phyloP scores from a whole-genome alignment of 1,139 yeast species.

The Meyerozyma carpophila region DNA sequence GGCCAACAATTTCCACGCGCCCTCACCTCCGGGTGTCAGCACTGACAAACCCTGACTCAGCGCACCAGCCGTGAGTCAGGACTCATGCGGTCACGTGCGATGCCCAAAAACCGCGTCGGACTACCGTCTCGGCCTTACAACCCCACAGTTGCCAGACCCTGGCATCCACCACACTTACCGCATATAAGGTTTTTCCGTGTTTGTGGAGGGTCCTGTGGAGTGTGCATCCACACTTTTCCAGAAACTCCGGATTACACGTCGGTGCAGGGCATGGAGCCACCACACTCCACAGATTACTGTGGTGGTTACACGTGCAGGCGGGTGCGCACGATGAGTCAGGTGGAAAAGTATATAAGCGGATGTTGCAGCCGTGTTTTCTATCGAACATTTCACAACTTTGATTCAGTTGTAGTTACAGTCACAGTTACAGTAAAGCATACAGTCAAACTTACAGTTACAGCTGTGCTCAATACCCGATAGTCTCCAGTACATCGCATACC shows the following conservation, averaged over 20 bases:
- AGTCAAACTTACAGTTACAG: too few relatives aligned
- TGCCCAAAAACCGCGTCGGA: background rate
- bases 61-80: background rate
- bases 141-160: background rate
- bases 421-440: too few relatives aligned
- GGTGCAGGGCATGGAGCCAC: background rate
- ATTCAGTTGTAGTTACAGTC: background rate
- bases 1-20: background rate
- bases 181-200: background rate
- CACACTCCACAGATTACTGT: conserved; percentile 1
- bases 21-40: background rate
- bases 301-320: conserved; percentile 1
- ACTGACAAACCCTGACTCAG: background rate
- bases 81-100: background rate
- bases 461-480: too few relatives aligned
- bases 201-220: background rate
- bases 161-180: background rate
- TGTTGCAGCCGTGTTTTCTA: background rate
- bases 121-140: background rate
- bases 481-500: background rate
- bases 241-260: background rate
- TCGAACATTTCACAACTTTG: background rate
- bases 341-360: background rate
- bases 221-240: background rate
- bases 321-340: conserved; percentile 1